A percentile compares a stretch with the other conserved stretches of the same genome.
phyloP scores from a whole-genome alignment of 257 asterid species.

The Primulina eburnea region DNA sequence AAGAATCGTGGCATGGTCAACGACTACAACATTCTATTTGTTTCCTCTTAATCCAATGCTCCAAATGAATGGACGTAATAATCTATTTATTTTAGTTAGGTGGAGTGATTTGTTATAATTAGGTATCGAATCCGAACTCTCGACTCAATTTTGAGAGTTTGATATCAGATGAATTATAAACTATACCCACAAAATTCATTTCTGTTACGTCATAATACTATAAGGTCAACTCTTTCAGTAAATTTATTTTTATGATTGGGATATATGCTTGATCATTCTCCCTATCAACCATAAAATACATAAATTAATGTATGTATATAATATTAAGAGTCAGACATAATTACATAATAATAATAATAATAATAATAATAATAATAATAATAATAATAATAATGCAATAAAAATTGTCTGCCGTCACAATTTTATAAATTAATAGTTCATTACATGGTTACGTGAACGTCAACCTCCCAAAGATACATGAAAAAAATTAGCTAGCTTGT shows the following conservation, averaged over 20 bases:
- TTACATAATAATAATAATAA: background rate
- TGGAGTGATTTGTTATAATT: too few relatives aligned
- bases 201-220: slow-evolving; percentile 3
- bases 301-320: too few relatives aligned
- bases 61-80: background rate
- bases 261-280: slow-evolving; percentile 22
- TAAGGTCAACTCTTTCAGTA: slow-evolving; percentile 34
- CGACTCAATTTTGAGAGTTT: too few relatives aligned
- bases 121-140: too few relatives aligned
- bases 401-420: background rate
- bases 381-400: too few relatives aligned
- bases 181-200: background rate
- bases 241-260: slow-evolving; percentile 21
- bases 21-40: slow-evolving; percentile 20
- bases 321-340: background rate
- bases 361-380: too few relatives aligned
- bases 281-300: background rate
- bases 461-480: background rate
- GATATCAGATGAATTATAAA: too few relatives aligned
- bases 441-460: too few relatives aligned
- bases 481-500: slow-evolving; percentile 8
- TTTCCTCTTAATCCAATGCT: slow-evolving; percentile 15
- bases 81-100: too few relatives aligned
- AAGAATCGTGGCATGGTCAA: slow-evolving; percentile 19
- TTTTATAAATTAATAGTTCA: too few relatives aligned